phyloP scores from a whole-genome alignment of 2,329 filamentous ascomycete genomes.

The Ilyonectria destructans region DNA sequence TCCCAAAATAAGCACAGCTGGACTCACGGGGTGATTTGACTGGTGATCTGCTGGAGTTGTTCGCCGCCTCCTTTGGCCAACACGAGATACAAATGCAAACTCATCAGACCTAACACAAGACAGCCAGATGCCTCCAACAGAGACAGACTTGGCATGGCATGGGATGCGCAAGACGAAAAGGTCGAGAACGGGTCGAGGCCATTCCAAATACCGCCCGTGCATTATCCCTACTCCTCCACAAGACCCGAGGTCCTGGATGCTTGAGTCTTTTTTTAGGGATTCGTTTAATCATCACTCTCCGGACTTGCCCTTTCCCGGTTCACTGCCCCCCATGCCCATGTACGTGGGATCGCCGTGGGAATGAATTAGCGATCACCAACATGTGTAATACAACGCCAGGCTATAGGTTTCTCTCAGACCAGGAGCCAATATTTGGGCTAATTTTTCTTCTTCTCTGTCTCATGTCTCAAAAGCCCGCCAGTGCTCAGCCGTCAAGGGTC shows the following conservation, averaged over 20 bases:
- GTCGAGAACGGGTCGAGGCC: not conserved
- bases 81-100: slow-evolving; percentile 1
- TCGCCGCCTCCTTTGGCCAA: not conserved
- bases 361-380: slow-evolving; percentile 11
- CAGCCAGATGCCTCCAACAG: slow-evolving; percentile 9
- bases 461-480: slow-evolving; percentile 22
- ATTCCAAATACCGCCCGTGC: slow-evolving; percentile 16
- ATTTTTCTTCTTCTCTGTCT: not conserved
- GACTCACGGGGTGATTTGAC: not conserved
- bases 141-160: not conserved
- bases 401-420: slow-evolving; percentile 4
- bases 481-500: slow-evolving; percentile 21
- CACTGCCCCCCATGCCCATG: not conserved
- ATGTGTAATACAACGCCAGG: slow-evolving; percentile 14
- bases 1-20: slow-evolving; percentile 14
- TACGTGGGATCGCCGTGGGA: slow-evolving; percentile 8
- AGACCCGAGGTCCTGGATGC: slow-evolving; percentile 15
- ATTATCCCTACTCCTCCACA: slow-evolving; percentile 13
- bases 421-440: slow-evolving; percentile 9
- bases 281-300: slow-evolving; percentile 10
- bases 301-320: slow-evolving; percentile 3
- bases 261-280: slow-evolving; percentile 16
- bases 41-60: not conserved
- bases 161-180: slow-evolving; percentile 1
- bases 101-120: slow-evolving; percentile 6